Evolutionary conservation across 164 flowering plant species (phyloP), one percentile per base, ranked within the genome.

Genomic region (Tetracentron sinense): DNA sequence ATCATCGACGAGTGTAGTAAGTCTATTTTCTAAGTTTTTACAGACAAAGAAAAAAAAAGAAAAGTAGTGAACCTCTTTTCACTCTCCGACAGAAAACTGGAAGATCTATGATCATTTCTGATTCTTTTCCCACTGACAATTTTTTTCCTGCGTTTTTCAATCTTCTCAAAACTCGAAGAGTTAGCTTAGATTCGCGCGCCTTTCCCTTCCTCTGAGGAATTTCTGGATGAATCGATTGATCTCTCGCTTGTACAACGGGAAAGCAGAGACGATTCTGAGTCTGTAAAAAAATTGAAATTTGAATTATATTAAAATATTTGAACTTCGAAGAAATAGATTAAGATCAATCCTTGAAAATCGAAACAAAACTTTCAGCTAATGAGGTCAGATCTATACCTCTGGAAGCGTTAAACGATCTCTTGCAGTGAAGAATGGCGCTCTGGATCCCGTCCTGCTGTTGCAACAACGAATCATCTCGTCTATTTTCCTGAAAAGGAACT

Each of bases 371-470:
- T 27, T 25, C 14, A 55, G 16, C 6, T n/a, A 44, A 16, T 27
- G 30, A 27, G 47, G 42, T 16, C 42, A 44, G 30, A 46, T 19
- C 14, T 25, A 16, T 73, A 88, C 95, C 91, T 75, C 83, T 71
- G 2, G 88, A 78, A 28, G 84, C 77, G 52, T 81, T 88, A 67
- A 93, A 82, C 25, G 98, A 90, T 61, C 82, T 74, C 67, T 92
- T 92, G 82, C 98, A 92, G 57, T 92, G 98, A 15, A 86, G 64
- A 65, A 93, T 93, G 64, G 98, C 98, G 59, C 97, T 62, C 33
- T 93, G 96, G 44, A 93, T 93, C 30, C 90, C 92, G 61, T 93
- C 98, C 65, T 93, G 88, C 35, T 84, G 88, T 71, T 92, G 88
- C 72, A 87, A 33, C 56, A 90, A 69, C 27, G 98, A 93, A 73